These are phyloP conservation scores for Tremella fuciformis DNA, from an alignment of 768 basidiomycete genomes.

Conservation along the genomic window DNA sequence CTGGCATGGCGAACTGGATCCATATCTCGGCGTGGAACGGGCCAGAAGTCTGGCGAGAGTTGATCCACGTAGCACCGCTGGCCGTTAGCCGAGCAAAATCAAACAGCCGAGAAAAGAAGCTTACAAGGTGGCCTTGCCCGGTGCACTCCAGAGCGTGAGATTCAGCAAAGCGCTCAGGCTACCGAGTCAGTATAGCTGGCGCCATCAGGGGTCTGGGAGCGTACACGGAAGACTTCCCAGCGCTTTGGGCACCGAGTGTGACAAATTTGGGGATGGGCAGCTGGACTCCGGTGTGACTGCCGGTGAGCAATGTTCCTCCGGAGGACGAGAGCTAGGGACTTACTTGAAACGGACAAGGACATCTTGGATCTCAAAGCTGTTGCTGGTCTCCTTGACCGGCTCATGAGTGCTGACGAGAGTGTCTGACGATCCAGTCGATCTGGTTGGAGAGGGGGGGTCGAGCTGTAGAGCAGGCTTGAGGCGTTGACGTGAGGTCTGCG, in stretches of 20 bases:
- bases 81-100: neutral
- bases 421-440: neutral
- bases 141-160: constrained; percentile 13
- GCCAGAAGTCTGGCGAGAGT: constrained; percentile 10
- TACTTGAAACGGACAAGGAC: neutral
- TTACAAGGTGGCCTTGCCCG: constrained; percentile 16
- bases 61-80: constrained; percentile 27
- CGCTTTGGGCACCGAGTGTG: constrained; percentile 25
- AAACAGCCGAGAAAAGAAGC: neutral
- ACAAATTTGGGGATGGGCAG: constrained; percentile 15
- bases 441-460: neutral
- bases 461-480: too few species aligned
- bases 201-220: neutral
- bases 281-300: neutral
- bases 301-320: constrained; percentile 4
- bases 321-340: neutral
- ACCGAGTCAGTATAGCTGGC: neutral
- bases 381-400: neutral
- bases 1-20: constrained; percentile 9
- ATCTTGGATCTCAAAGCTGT: neutral
- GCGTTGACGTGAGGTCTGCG: too few species aligned
- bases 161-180: neutral
- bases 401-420: neutral
- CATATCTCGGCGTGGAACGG: constrained; percentile 16
- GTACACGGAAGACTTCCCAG: constrained; percentile 33